Base-by-base conservation (phyloP, 208 protist genomes). In the Trypanosoma boissoni region DNA sequence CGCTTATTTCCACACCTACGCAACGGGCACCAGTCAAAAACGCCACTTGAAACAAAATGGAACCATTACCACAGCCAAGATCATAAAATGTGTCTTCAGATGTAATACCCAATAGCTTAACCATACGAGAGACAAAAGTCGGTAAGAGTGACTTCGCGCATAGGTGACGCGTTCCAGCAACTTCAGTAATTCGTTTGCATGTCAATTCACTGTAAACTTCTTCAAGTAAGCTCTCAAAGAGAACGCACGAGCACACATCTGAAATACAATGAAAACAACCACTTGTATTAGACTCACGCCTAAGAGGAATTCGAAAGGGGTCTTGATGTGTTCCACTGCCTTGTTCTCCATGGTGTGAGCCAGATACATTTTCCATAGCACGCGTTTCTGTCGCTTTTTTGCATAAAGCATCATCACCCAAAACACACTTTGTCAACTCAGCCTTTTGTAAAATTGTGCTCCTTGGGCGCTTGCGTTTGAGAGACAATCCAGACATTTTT, bases 141-240 rank as follows among this genome's bases (percentile, higher is more conserved):
- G 82, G 72, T 14, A 89, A 65, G 18, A 89, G 54, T 26, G 82
- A 89, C 58, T 89, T 89, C 27, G 82, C 77, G 48, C 78, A 86
- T 12, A 89, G 67, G 12, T 74, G 63, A 14, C 66, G 74, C n/a
- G 74, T 39, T 23, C 84, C 83, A 20, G 74, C 57, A 18, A 91
- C 80, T 65, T 94, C 87, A 2, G 80, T 78, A 27, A 90, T 60
- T 34, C 87, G 73, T 55, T 89, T 94, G 28, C 55, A 67, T 6
- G 58, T 27, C 9, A 91, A 23, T 21, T 54, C 51, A 21, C 73
- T 70, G 54, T 86, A 91, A 0, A 74, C 59, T 23, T 62, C 58
- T 12, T 66, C 64, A 9, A 94, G 65, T 2, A 86, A 20, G n/a
- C 69, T 45, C 21, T 69, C 72, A 39, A 90, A 77, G 12, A 68